A percentile compares a stretch with the other conserved stretches of the same genome.
These are phyloP conservation scores for Baorangia bicolor DNA, from an alignment of 768 basidiomycete species.

Conservation along the genomic window DNA sequence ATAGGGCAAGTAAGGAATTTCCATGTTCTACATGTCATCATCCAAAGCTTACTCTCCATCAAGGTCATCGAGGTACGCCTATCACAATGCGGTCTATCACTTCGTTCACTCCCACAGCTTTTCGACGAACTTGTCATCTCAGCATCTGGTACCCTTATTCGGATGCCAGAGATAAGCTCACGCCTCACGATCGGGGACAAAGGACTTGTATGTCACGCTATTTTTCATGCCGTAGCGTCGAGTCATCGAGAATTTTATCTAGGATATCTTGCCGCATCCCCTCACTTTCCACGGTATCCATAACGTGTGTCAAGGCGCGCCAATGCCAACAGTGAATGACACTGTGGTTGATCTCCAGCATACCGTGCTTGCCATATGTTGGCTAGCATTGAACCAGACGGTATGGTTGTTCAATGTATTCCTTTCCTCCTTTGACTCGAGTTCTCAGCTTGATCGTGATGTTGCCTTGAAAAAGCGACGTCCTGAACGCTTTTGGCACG, in stretches of 20 bases:
- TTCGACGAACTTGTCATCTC: constrained; percentile 82
- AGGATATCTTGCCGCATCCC: constrained; percentile 70
- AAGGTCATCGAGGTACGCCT: constrained; percentile 73
- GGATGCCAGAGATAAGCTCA: constrained; percentile 75
- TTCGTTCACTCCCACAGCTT: constrained; percentile 46
- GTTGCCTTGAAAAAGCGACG: constrained; percentile 58
- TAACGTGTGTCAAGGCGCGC: constrained; percentile 44
- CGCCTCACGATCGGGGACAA: constrained; percentile 73
- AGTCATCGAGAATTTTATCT: constrained; percentile 4
- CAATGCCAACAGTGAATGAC: constrained; percentile 46
- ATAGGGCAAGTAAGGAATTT: constrained; percentile 72
- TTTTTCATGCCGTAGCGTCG: background rate
- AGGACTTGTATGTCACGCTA: constrained; percentile 53
- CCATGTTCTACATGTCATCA: constrained; percentile 6
- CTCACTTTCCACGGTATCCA: constrained; percentile 46
- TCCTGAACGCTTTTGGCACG: constrained; percentile 76
- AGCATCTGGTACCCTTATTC: constrained; percentile 62
- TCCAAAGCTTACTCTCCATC: constrained; percentile 12
- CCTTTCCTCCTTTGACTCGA: constrained; percentile 1
- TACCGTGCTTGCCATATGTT: constrained; percentile 75
- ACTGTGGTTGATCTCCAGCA: constrained; percentile 73
- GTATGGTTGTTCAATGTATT: constrained; percentile 40
- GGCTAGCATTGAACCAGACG: constrained; percentile 86
- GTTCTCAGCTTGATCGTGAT: constrained; percentile 54
- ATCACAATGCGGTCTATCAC: background rate